Base-by-base conservation (phyloP, 1,139 yeast species). In the Suhomyces ambrosiae region DNA sequence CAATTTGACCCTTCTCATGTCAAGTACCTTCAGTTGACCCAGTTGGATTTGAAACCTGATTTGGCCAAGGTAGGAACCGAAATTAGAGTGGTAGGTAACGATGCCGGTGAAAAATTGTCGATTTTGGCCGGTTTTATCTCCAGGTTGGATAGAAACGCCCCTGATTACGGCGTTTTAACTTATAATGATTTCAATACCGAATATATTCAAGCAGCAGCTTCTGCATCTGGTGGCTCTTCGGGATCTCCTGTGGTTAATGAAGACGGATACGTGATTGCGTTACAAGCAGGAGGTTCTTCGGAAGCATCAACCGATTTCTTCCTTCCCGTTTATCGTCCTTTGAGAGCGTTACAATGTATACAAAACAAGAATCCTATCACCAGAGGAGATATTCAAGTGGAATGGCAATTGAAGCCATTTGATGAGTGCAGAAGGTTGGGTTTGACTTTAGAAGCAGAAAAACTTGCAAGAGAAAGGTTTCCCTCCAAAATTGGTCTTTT, bases 171-270 rank as follows among this genome's bases (percentile, higher is more conserved):
- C 29, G 81, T 80, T 13, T 68, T 86, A 52, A 82, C 94, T n/a
- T 90, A 89, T 59, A 88, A 86, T 56, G 97, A 90, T 66, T 90
- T 89, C 73, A 90, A 90, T 59, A 90, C 97, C 0, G 96, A 88
- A 60, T 90, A 90, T 63, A 88, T 89, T 43, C 97, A 90, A 62
- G 97, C 97, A 1, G 96, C 97, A 11, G 96, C 97, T 1, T 79
- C 90, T 48, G 96, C 97, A 0, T 84, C 95, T 8, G 97, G 97
- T 26, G 97, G 97, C 1, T 88, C 96, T 1, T 83, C 95, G 35
- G 97, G 97, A 4, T 88, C 96, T 2, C 97, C 97, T 0, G 97
- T 90, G 15, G 95, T 90, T 7, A 79, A 88, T 58, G 81, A 85
- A 37, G 85, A 86, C 51, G 97, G 97, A 1, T 68, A 79, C 52